Conservation (phyloP, 257 asterid species). For the Nicotiana sylvestris region DNA sequence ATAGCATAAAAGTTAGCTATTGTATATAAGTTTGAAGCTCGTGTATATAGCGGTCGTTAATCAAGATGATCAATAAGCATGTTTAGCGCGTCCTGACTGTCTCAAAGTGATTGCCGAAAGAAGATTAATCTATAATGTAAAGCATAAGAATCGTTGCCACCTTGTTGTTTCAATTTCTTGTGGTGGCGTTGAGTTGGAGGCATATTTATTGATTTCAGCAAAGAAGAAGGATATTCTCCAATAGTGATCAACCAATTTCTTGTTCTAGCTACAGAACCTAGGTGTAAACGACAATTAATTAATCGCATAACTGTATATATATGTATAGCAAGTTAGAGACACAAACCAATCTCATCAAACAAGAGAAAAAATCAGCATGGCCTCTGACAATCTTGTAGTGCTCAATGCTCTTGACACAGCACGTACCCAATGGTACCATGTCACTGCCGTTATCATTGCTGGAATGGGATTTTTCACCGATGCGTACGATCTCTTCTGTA, state of each 20-base stretch:
- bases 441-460: constrained; percentile 62
- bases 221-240: constrained; percentile 9
- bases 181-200: constrained; percentile 1
- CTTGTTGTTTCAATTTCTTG: not conserved
- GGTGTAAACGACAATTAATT: not conserved
- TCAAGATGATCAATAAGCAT: not conserved
- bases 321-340: not conserved
- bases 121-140: not conserved
- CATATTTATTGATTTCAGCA: not conserved
- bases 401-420: constrained; percentile 63
- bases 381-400: constrained; percentile 38
- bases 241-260: not conserved
- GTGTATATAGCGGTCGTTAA: not conserved
- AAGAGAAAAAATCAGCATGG: constrained; percentile 21
- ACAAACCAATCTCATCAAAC: not conserved
- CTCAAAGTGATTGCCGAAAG: not conserved
- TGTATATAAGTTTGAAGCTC: too few species aligned
- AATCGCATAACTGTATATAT: not conserved
- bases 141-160: not conserved
- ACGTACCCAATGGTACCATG: constrained; percentile 54
- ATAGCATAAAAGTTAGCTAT: too few species aligned
- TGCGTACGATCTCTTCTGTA: constrained; percentile 60
- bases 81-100: not conserved
- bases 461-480: constrained; percentile 79
- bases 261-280: not conserved